phyloP scores from a whole-genome alignment of 2,329 filamentous ascomycete species.

The Colletotrichum navitas region DNA sequence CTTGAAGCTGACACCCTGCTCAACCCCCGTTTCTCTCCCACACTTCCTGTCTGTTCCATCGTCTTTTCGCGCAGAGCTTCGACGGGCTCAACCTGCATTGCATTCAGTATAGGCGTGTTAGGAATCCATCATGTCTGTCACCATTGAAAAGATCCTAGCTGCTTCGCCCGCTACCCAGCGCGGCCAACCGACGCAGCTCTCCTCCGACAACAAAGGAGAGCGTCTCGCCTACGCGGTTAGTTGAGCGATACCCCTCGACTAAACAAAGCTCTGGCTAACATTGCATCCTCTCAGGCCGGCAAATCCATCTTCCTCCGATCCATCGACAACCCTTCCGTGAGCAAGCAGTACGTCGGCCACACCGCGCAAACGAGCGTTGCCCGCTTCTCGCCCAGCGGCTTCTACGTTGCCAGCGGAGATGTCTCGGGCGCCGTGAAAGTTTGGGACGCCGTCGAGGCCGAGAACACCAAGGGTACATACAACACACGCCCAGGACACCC shows the following conservation, averaged over 20 bases:
- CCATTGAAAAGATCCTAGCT: conserved; percentile 80
- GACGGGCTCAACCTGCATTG: conserved; percentile 2
- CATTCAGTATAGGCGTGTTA: neutral
- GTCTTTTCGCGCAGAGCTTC: conserved; percentile 9
- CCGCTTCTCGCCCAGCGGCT: conserved; percentile 92
- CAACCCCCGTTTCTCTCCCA: conserved; percentile 19
- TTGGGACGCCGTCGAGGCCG: conserved; percentile 91
- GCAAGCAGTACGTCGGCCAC: conserved; percentile 93
- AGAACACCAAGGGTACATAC: conserved; percentile 78
- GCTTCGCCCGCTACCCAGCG: conserved; percentile 85
- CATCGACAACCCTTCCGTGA: conserved; percentile 87
- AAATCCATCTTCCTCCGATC: conserved; percentile 97
- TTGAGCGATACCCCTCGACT: conserved; percentile 32
- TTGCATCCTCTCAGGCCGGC: conserved; percentile 72
- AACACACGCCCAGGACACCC: neutral
- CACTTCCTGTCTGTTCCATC: neutral
- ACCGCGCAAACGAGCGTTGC: conserved; percentile 91
- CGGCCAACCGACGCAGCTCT: conserved; percentile 85
- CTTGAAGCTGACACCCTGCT: conserved; percentile 22
- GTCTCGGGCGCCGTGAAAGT: conserved; percentile 86
- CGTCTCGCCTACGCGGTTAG: conserved; percentile 91
- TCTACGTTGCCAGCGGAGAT: conserved; percentile 95
- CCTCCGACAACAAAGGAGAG: conserved; percentile 88
- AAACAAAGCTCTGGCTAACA: conserved; percentile 10
- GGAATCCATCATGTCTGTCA: conserved; percentile 61